phyloP scores from a whole-genome alignment of 805 yeast genomes.

The Danielia oregonensis region DNA sequence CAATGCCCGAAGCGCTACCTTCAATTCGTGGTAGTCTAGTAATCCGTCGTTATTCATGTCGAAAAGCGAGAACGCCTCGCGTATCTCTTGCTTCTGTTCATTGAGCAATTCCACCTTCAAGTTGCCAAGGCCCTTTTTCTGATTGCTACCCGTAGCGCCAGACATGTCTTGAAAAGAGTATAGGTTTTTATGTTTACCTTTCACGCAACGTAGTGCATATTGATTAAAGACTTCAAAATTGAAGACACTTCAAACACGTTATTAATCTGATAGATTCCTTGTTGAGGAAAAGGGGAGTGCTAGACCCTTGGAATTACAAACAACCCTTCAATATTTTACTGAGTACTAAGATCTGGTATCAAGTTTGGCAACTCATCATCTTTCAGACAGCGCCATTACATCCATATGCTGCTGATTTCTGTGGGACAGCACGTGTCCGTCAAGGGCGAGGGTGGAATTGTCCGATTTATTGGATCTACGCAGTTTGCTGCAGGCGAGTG shows the following conservation, averaged over 20 bases:
- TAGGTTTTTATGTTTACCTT: conserved; percentile 5
- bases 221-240: conserved; percentile 43
- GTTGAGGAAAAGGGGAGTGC: too few relatives aligned
- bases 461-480: conserved; percentile 51
- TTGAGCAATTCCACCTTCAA: conserved; percentile 66
- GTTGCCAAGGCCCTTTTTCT: conserved; percentile 31
- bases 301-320: too few relatives aligned
- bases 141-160: conserved; percentile 1
- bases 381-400: too few relatives aligned
- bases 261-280: too few relatives aligned
- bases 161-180: background rate
- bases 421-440: conserved; percentile 34
- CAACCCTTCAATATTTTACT: too few relatives aligned
- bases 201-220: conserved; percentile 2
- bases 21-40: conserved; percentile 88
- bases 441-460: conserved; percentile 40
- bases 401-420: too few relatives aligned
- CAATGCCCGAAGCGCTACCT: conserved; percentile 89
- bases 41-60: conserved; percentile 91
- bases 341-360: too few relatives aligned
- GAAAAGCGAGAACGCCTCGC: conserved; percentile 87
- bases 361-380: too few relatives aligned
- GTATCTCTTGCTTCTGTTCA: conserved; percentile 86
- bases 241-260: conserved; percentile 36
- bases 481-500: conserved; percentile 56